Base-by-base conservation (phyloP, 2,329 filamentous ascomycete genomes). In the Pleurostoma richardsiae region DNA sequence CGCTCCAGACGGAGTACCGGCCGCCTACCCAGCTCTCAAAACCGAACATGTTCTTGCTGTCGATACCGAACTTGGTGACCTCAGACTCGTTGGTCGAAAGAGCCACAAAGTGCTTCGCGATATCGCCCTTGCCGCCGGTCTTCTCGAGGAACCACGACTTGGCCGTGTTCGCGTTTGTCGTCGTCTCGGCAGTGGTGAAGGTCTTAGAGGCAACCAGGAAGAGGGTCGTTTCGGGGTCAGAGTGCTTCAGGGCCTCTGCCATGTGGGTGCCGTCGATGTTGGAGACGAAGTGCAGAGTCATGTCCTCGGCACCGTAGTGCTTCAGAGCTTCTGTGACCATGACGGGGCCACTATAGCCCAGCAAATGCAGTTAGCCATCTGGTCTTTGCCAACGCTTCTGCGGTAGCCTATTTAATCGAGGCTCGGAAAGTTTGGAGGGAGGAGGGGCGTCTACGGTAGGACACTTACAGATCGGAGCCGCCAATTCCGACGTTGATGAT, bases 211-310 rank as follows among this genome's bases (percentile, higher is more conserved):
- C 94, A 59, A 99, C 83, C 58, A 99, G 80, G 85, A 99, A 97
- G 54, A 99, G 86, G n/a, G 94, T 96, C 42, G 92, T 96, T 76
- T 99, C 94, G 42, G 92, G 92, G 68, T 99, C 84, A 6, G 92
- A 95, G 60, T 84, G 73, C 64, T 83, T 85, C 51, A 97, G 82
- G 43, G 94, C 91, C 74, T 99, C 94, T 42, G 90, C 88, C 67
- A 97, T 90, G 76, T 99, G 94, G 46, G 94, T 99, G 57, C 94
- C 94, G 66, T 99, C 94, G 65, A 99, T 97, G 80, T 99, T 99
- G 75, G 92, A 97, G 58, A 99, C 94, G 62, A 99, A 99, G 80
- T 97, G 92, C 41, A 97, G 81, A 54, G 85, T 96, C 74, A 90
- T 81, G 70, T 86, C 85, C 51, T 84, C 81, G 66, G 90, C 85